Conservation (phyloP, 495 filamentous ascomycete genomes). For the Talaromyces proteolyticus region DNA sequence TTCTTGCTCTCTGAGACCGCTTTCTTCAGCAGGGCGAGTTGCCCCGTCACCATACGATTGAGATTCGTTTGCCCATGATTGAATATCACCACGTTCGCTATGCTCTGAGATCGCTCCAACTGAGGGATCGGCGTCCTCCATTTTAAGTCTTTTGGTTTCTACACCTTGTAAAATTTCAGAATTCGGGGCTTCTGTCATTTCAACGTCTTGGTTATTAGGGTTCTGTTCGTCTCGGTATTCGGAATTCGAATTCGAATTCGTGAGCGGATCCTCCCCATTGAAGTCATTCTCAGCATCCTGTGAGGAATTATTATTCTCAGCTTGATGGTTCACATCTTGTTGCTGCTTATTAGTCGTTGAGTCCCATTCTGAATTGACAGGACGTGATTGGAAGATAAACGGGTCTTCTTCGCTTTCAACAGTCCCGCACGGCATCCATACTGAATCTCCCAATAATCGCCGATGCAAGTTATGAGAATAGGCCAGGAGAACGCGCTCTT, state of each 20-base stretch:
- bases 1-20: not conserved
- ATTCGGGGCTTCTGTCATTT: slow-evolving; percentile 36
- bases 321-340: not conserved
- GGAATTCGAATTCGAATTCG: not conserved
- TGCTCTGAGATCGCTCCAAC: slow-evolving; percentile 34
- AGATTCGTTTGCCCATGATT: slow-evolving; percentile 9
- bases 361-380: slow-evolving; percentile 11
- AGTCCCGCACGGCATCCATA: slow-evolving; percentile 68
- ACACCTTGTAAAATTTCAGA: slow-evolving; percentile 8
- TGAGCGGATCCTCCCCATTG: not conserved
- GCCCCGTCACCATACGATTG: not conserved
- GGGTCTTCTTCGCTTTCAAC: slow-evolving; percentile 30
- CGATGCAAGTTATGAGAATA: slow-evolving; percentile 72
- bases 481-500: slow-evolving; percentile 70
- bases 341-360: not conserved
- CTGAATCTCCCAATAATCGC: slow-evolving; percentile 70
- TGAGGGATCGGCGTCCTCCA: slow-evolving; percentile 32
- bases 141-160: slow-evolving; percentile 24
- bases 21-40: not conserved
- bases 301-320: not conserved
- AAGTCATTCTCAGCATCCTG: not conserved
- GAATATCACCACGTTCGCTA: slow-evolving; percentile 12
- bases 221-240: not conserved
- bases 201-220: slow-evolving; percentile 28
- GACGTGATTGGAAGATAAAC: slow-evolving; percentile 34